phyloP scores from a whole-genome alignment of 2,329 filamentous ascomycete species.

The Ophiocordyceps robertsii region DNA sequence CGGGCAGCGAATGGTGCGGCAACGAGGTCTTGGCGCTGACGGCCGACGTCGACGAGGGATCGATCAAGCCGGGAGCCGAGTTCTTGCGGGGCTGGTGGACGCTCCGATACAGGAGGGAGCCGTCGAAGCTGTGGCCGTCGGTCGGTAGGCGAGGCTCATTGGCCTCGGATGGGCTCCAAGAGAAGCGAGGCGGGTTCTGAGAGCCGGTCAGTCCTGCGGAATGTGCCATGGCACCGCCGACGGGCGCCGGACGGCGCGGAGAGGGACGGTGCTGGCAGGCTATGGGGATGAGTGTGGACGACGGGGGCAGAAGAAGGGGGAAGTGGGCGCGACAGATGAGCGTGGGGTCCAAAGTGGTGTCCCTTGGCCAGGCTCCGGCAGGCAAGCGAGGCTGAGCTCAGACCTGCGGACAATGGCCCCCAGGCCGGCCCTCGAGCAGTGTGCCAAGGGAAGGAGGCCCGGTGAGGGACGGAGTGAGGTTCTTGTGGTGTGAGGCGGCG shows the following conservation, averaged over 20 bases:
- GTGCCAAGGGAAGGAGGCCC: too few relatives aligned
- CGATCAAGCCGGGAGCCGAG: slow-evolving; percentile 26
- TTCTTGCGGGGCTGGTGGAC: slow-evolving; percentile 32
- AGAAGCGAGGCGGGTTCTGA: slow-evolving; percentile 17
- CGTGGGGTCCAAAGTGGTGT: too few relatives aligned
- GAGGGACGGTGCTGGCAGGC: not conserved
- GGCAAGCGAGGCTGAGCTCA: too few relatives aligned
- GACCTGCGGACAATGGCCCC: too few relatives aligned
- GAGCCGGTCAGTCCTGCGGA: slow-evolving; percentile 16
- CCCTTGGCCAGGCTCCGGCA: too few relatives aligned
- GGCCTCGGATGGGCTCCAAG: slow-evolving; percentile 30
- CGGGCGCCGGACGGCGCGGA: not conserved
- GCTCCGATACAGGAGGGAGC: slow-evolving; percentile 38
- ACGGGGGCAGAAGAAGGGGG: not conserved
- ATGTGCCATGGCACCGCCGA: slow-evolving; percentile 12
- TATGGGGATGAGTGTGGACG: not conserved
- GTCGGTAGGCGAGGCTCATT: slow-evolving; percentile 21
- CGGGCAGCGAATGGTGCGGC: not conserved
- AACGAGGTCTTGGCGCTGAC: not conserved
- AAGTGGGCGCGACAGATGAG: not conserved
- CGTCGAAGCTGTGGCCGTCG: slow-evolving; percentile 26
- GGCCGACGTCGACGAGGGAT: slow-evolving; percentile 6
- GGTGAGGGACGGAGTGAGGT: too few relatives aligned
- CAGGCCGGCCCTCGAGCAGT: too few relatives aligned
- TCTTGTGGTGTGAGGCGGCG: too few relatives aligned